Evolutionary conservation across 176 grass and related monocot genomes (phyloP).

Genomic region (Aegilops umbellulata): DNA sequence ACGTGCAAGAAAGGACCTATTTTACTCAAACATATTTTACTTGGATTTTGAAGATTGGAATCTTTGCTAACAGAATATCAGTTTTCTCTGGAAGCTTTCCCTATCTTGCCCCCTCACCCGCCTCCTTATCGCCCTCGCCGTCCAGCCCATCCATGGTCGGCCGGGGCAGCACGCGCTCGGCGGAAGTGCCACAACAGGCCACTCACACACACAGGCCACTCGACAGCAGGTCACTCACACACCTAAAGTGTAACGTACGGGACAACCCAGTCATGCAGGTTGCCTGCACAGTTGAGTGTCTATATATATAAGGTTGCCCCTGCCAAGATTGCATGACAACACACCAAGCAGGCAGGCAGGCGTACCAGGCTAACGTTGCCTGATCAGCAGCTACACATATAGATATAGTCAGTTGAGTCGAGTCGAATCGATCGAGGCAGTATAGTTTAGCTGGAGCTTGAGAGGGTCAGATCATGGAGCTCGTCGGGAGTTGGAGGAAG

Average conservation of each 20-base stretch:
- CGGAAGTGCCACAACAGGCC: no score
- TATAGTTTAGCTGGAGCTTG: background rate
- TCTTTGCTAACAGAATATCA: no score
- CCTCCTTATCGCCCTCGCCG: no score
- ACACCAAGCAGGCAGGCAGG: conserved; percentile 17
- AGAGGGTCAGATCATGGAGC: conserved; percentile 41
- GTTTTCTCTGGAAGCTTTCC: no score
- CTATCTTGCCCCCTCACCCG: no score
- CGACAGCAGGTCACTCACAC: no score
- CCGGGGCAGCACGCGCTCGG: no score
- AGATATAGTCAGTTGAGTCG: background rate
- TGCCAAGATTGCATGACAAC: background rate
- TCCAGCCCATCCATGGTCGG: no score
- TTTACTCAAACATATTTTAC: no score
- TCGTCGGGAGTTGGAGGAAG: conserved; percentile 54
- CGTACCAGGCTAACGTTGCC: conserved; percentile 10
- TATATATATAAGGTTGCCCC: conserved; percentile 33
- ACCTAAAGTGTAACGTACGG: background rate
- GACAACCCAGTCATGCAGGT: background rate
- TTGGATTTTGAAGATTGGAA: no score
- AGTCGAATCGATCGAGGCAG: background rate
- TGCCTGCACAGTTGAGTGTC: background rate
- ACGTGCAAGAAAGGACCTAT: no score
- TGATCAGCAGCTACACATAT: conserved; percentile 1
- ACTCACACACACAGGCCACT: no score